These are phyloP conservation scores for Camellia sinensis DNA, from an alignment of 148 eudicot genomes.

Conservation along the genomic window DNA sequence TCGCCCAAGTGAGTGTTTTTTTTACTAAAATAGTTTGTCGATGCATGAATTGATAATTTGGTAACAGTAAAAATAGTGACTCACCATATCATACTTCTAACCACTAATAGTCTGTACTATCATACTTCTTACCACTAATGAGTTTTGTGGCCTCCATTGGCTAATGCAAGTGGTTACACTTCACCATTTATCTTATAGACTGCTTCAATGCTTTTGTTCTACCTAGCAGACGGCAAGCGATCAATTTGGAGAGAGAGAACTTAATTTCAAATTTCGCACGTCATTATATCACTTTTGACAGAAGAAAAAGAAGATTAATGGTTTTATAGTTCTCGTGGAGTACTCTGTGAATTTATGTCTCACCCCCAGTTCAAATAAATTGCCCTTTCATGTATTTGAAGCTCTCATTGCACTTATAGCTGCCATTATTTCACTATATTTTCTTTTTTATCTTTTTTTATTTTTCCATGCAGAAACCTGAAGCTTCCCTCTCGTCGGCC, in stretches of 20 bases:
- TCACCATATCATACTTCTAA: background rate
- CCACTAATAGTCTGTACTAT: background rate
- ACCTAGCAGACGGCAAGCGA: background rate
- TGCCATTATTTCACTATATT: background rate
- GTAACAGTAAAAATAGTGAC: background rate
- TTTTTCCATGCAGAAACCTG: constrained; percentile 52
- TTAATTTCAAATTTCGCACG: background rate
- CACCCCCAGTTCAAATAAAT: background rate
- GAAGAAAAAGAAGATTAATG: background rate
- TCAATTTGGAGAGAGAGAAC: background rate
- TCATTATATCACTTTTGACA: background rate
- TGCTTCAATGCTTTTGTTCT: background rate
- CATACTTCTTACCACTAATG: background rate
- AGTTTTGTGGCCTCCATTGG: no score
- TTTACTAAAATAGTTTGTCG: background rate
- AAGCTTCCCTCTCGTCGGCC: constrained; percentile 90
- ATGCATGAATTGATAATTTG: background rate
- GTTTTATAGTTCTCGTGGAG: background rate
- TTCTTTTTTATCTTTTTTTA: background rate
- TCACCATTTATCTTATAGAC: no score
- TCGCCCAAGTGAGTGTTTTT: constrained; percentile 61
- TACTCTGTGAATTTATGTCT: background rate
- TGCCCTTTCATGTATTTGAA: background rate
- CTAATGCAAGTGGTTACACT: no score
- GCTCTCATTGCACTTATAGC: background rate